Evolutionary conservation across 2,329 filamentous ascomycete species (phyloP).

Genomic region (Neoascochyta sp.): DNA sequence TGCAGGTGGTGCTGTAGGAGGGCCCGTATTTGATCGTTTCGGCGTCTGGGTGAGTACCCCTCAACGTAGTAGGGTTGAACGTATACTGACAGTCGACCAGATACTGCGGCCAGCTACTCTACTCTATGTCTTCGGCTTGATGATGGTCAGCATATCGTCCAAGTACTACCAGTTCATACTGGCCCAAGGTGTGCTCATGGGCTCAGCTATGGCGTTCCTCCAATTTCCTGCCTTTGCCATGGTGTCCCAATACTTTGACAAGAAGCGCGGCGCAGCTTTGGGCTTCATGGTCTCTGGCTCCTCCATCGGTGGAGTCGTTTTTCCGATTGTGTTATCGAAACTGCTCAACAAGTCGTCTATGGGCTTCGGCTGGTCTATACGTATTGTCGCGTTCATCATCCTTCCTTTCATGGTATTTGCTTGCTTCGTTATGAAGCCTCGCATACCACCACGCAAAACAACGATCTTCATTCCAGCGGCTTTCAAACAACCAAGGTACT

Average conservation of each 20-base stretch:
- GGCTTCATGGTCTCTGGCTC: constrained; percentile 49
- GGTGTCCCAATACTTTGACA: constrained; percentile 49
- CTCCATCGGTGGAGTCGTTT: constrained; percentile 53
- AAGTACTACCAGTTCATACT: constrained; percentile 54
- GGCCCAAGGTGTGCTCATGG: constrained; percentile 50
- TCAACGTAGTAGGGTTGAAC: background rate
- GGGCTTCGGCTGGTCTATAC: constrained; percentile 58
- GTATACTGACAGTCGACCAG: constrained; percentile 51
- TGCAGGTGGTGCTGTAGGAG: constrained; percentile 54
- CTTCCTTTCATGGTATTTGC: constrained; percentile 53
- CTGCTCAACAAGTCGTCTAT: constrained; percentile 46
- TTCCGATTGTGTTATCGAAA: constrained; percentile 58
- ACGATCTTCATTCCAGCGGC: constrained; percentile 26
- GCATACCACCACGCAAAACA: constrained; percentile 40
- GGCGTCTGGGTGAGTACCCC: constrained; percentile 36
- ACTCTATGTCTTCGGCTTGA: constrained; percentile 56
- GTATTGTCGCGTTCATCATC: constrained; percentile 54
- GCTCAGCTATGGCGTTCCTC: constrained; percentile 46
- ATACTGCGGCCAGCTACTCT: constrained; percentile 52
- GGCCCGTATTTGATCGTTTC: constrained; percentile 57
- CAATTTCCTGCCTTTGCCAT: constrained; percentile 47
- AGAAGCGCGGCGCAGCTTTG: constrained; percentile 46
- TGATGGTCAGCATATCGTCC: constrained; percentile 57
- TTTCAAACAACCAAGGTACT: constrained; percentile 32
- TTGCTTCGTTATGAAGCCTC: constrained; percentile 50